Evolutionary conservation across 1,284 basidiomycete species (phyloP).

Genomic region (Trametes versicolor): DNA sequence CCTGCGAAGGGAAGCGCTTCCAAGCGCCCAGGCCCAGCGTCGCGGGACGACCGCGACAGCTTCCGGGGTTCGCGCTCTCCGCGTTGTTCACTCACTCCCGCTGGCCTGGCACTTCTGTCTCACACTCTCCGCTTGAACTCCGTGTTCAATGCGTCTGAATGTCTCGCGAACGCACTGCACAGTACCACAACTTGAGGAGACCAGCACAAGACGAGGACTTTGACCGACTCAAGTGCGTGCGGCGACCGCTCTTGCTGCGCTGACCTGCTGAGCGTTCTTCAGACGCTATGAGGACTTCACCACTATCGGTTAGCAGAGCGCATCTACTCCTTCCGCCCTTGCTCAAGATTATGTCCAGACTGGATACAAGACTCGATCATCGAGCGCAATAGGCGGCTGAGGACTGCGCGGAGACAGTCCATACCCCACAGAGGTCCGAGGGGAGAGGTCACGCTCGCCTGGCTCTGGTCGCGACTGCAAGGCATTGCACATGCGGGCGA

Average conservation of each 20-base stretch:
- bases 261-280: constrained; percentile 11
- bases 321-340: neutral
- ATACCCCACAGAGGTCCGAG: constrained; percentile 60
- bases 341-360: constrained; percentile 58
- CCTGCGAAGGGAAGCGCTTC: neutral
- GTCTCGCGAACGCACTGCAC: constrained; percentile 33
- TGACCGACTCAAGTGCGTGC: constrained; percentile 45
- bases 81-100: neutral
- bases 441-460: constrained; percentile 59
- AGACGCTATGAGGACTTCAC: constrained; percentile 90
- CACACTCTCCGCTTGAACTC: neutral
- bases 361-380: constrained; percentile 96
- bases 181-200: constrained; percentile 32
- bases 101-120: neutral
- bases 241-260: neutral
- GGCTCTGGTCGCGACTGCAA: constrained; percentile 72
- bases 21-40: neutral
- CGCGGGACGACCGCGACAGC: neutral
- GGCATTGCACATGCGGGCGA: constrained; percentile 61
- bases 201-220: constrained; percentile 41
- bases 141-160: constrained; percentile 16
- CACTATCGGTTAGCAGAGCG: constrained; percentile 66
- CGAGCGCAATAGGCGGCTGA: constrained; percentile 81
- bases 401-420: constrained; percentile 61
- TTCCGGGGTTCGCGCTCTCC: neutral